Evolutionary conservation across 805 yeast species (phyloP), one percentile per base, ranked within the genome.

Genomic region (Ogataea haglerorum): DNA sequence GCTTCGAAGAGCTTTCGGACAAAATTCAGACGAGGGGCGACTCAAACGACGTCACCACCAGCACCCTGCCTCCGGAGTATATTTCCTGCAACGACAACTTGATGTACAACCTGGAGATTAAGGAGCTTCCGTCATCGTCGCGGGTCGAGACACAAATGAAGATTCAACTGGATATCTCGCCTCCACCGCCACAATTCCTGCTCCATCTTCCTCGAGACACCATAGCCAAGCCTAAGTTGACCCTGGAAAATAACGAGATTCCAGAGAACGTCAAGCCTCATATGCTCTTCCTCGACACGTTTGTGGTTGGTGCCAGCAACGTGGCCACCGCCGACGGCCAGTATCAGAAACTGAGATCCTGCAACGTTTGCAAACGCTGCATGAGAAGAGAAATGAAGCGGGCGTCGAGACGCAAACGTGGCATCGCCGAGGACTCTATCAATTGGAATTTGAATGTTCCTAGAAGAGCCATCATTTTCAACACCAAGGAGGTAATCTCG

Each of bases 121-220:
- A 70, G 6, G 83, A 80, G 37, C 68, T 91, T 32, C 97, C 97
- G 2, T 65, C 76, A 5, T 80, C 79, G 51, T 87, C 96, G 10
- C 76, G 99, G 49, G 99, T 91, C 6, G 99, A 91, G 64, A 91
- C 97, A 12, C 99, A 93, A 65, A 87, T 93, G 58, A 90, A 88
- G 60, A 67, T 95, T 30, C 72, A 73, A 31, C 64, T 91, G 15
- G 60, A 73, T 7, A 67, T 91, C 31, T 72, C 80, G 22, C 95
- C 96, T 1, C 78, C 91, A 1, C 95, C 95, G 0, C 72, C 77
- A 5, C 84, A 87, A 52, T 70, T 73, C 36, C 64, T 86, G 36
- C 64, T 93, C 24, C 93, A 87, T 58, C 65, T 93, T 34, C 95
- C 98, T 6, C 75, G 87, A 41, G 95, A 89, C 59, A 78, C 95